Percentiles rank a stretch among this genome's conserved stretches.
These are phyloP conservation scores for Cladosporium sp. DNA, from an alignment of 2,329 filamentous ascomycete species.

Conservation along the genomic window DNA sequence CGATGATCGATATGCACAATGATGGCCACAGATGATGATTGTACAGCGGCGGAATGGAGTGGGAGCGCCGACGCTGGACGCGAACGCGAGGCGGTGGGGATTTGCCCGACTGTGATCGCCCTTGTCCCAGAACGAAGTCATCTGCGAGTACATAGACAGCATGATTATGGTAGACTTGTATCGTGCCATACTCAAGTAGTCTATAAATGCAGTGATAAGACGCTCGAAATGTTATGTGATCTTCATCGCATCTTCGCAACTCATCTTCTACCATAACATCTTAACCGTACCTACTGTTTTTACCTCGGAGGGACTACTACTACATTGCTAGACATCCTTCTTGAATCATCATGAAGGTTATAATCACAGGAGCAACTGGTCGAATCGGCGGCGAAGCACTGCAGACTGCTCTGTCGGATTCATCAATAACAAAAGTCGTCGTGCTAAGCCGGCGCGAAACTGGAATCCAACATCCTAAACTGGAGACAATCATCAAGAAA, in stretches of 20 bases:
- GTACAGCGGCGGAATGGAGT: neutral
- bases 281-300: too few relatives aligned
- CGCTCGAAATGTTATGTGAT: too few relatives aligned
- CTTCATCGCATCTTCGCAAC: neutral
- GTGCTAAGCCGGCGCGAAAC: conserved; percentile 49
- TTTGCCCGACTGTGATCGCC: neutral
- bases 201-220: too few relatives aligned
- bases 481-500: conserved; percentile 47
- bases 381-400: conserved; percentile 51
- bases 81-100: neutral
- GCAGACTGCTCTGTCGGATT: conserved; percentile 43
- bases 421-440: conserved; percentile 48
- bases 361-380: conserved; percentile 54
- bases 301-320: too few relatives aligned
- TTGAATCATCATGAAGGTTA: conserved; percentile 49
- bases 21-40: neutral
- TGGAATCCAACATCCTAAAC: conserved; percentile 44
- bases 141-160: neutral
- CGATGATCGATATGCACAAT: neutral
- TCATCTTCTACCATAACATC: too few relatives aligned
- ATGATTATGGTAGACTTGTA: too few relatives aligned
- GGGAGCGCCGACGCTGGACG: neutral
- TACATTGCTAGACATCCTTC: neutral
- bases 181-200: too few relatives aligned
- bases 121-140: neutral